Percentiles rank a stretch among this genome's conserved stretches.
phyloP scores from a whole-genome alignment of 2,329 filamentous ascomycete species.

The Ascochyta koolunga region DNA sequence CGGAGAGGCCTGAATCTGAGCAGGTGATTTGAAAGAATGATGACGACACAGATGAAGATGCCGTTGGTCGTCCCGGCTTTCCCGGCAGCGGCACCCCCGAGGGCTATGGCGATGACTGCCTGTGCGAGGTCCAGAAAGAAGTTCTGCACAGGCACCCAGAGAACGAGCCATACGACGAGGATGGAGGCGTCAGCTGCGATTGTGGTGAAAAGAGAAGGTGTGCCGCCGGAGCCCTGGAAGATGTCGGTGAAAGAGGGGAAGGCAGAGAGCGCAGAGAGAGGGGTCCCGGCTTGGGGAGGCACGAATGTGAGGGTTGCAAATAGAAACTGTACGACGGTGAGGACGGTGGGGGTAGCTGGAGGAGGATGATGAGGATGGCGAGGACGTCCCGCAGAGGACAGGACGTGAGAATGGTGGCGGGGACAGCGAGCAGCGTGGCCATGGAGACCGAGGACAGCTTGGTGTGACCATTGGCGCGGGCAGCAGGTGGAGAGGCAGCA shows the following conservation, averaged over 20 bases:
- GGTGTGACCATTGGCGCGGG: constrained; percentile 60
- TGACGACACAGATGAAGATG: constrained; percentile 72
- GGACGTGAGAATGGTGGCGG: constrained; percentile 84
- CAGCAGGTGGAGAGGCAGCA: constrained; percentile 61
- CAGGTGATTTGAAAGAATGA: constrained; percentile 63
- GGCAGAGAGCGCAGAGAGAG: constrained; percentile 74
- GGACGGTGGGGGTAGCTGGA: constrained; percentile 88
- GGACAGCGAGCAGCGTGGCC: constrained; percentile 71
- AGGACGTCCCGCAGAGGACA: constrained; percentile 94
- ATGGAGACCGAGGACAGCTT: constrained; percentile 72
- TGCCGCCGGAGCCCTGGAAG: constrained; percentile 84
- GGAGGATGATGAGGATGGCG: constrained; percentile 92
- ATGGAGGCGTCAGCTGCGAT: constrained; percentile 83
- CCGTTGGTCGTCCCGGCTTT: constrained; percentile 73
- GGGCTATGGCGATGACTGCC: constrained; percentile 87
- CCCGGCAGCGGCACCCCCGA: constrained; percentile 79
- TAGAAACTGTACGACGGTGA: constrained; percentile 88
- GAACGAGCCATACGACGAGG: constrained; percentile 82
- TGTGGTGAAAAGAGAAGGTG: constrained; percentile 84
- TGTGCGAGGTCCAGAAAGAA: constrained; percentile 89
- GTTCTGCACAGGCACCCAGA: constrained; percentile 86
- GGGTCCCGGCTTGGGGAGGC: constrained; percentile 74
- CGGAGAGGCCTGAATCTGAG: constrained; percentile 60
- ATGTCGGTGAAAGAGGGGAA: constrained; percentile 86
- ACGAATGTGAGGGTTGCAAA: constrained; percentile 95